Evolutionary conservation across 129 eudicot genomes (phyloP), one percentile per base, ranked within the genome.

Genomic region (carrot (Daucus carota)): DNA sequence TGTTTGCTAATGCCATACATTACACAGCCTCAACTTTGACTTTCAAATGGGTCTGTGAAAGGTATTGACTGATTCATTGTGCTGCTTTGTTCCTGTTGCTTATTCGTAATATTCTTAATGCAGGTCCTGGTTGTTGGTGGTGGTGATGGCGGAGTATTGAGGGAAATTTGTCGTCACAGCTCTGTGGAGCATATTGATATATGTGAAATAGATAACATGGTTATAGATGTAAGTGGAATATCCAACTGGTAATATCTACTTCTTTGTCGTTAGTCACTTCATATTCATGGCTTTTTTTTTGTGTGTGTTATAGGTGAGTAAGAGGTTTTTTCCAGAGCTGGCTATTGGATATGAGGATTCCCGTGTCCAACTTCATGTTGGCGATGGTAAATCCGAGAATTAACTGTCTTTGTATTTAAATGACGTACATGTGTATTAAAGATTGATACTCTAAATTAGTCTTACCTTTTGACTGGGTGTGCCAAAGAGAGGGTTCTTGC

Each of bases 51-150:
- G 54, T 42, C 74, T 41, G 47, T 6, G 41, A 75, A 42, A 17
- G 1, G 7, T n/a, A 1, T 43, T 0, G 44, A 22, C 32, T 28
- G 6, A 34, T 31, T 22, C 20, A 34, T 32, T 11, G 5, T 24
- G 11, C 52, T 66, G 63, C 59, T 32, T 65, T 18, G 47, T 20
- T 48, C 22, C 2, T 14, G 31, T 66, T 12, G 76, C 10, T 73
- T n/a, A 4, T 26, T 71, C 41, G 65, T 60, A 28, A 48, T 45
- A 75, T 47, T 45, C 29, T 70, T 72, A 66, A 45, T 84, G 82
- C 88, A 94, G 97, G 93, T 94, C 63, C 82, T 94, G 79, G 97
- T 94, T 43, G 96, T 94, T 70, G 99, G 99, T 77, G 99, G 99
- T 38, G 99, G 99, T 75, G 99, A 94, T 86, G 99, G 99, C 81